Evolutionary conservation across 2,329 filamentous ascomycete species (phyloP).

Genomic region (Venturia effusa): DNA sequence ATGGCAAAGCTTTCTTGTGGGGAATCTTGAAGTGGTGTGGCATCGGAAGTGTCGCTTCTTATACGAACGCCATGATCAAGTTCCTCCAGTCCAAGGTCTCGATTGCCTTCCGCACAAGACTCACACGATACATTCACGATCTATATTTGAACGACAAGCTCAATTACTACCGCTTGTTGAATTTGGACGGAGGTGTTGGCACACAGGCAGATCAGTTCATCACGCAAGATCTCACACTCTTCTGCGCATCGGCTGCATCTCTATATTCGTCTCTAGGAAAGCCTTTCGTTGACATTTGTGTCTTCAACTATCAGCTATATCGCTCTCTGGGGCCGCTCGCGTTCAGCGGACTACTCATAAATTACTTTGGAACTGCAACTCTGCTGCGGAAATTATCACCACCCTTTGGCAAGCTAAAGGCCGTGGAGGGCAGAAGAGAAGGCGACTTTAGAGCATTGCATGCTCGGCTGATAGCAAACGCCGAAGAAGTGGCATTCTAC

Average conservation of each 20-base stretch:
- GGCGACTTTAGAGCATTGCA: constrained; percentile 90
- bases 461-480: constrained; percentile 86
- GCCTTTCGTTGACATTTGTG: constrained; percentile 89
- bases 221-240: constrained; percentile 89
- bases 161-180: constrained; percentile 92
- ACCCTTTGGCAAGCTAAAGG: constrained; percentile 93
- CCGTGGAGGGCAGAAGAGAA: constrained; percentile 88
- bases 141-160: constrained; percentile 54
- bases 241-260: constrained; percentile 84
- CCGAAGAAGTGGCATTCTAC: constrained; percentile 96
- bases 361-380: constrained; percentile 90
- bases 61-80: constrained; percentile 99
- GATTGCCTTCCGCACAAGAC: constrained; percentile 88
- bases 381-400: constrained; percentile 81
- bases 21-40: constrained; percentile 93
- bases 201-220: constrained; percentile 94
- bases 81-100: constrained; percentile 96
- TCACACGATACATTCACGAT: constrained; percentile 92
- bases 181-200: constrained; percentile 84
- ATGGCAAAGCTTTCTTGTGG: constrained; percentile 77
- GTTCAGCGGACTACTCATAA: constrained; percentile 73
- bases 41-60: constrained; percentile 84
- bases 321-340: constrained; percentile 82
- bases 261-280: constrained; percentile 97
- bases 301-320: constrained; percentile 97